Conservation (phyloP, 2,329 filamentous ascomycete species). For the Diaporthe sp. region DNA sequence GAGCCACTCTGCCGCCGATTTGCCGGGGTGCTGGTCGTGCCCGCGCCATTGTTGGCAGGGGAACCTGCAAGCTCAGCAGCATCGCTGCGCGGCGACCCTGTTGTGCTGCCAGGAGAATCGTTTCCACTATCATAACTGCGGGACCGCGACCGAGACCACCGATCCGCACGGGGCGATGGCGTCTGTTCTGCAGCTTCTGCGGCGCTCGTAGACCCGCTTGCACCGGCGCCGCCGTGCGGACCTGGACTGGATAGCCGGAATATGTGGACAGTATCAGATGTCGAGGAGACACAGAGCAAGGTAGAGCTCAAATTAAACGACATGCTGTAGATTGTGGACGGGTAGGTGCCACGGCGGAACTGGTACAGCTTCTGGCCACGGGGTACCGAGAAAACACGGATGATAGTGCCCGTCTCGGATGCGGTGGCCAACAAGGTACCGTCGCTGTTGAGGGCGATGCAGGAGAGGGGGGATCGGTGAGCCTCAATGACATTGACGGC, state of each 20-base stretch:
- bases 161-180: slow-evolving; percentile 60
- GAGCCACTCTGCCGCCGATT: slow-evolving; percentile 76
- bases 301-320: slow-evolving; percentile 97
- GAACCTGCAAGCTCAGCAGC: slow-evolving; percentile 54
- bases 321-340: slow-evolving; percentile 97
- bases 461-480: slow-evolving; percentile 91
- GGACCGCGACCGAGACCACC: slow-evolving; percentile 67
- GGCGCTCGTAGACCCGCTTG: slow-evolving; percentile 45
- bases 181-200: slow-evolving; percentile 49
- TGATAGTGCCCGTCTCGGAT: slow-evolving; percentile 97
- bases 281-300: slow-evolving; percentile 93
- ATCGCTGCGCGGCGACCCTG: slow-evolving; percentile 64
- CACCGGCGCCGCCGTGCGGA: slow-evolving; percentile 58
- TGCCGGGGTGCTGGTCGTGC: slow-evolving; percentile 48
- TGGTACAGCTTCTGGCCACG: slow-evolving; percentile 94
- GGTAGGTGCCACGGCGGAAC: slow-evolving; percentile 95
- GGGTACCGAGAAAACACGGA: slow-evolving; percentile 94
- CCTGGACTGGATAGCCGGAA: slow-evolving; percentile 77
- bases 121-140: slow-evolving; percentile 69
- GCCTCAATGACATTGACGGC: slow-evolving; percentile 96
- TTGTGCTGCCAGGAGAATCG: slow-evolving; percentile 63
- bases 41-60: slow-evolving; percentile 44
- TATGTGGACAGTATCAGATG: slow-evolving; percentile 96
- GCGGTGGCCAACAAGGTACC: slow-evolving; percentile 93
- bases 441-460: slow-evolving; percentile 91